phyloP scores from a whole-genome alignment of 257 asterid species.

The Ilex asprella region DNA sequence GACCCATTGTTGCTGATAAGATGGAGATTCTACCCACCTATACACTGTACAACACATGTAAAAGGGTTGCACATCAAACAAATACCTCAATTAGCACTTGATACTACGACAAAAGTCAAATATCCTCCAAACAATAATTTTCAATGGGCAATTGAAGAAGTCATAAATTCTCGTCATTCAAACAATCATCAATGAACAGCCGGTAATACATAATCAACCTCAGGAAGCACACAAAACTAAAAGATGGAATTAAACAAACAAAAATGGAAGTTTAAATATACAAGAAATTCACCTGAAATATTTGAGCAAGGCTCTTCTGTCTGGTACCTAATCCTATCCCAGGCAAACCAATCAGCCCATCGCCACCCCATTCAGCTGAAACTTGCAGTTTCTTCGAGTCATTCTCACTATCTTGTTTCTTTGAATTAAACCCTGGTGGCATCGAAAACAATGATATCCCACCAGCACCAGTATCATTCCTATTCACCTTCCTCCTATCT shows the following conservation, averaged over 20 bases:
- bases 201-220: background rate
- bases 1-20: too few relatives aligned
- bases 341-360: constrained; percentile 92
- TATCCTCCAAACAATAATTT: too few relatives aligned
- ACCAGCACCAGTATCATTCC: constrained; percentile 48
- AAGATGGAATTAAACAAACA: constrained; percentile 1
- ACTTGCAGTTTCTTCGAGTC: constrained; percentile 48
- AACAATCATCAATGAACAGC: background rate
- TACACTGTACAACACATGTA: too few relatives aligned
- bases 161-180: background rate
- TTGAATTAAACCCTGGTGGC: constrained; percentile 66
- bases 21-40: too few relatives aligned
- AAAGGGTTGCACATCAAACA: too few relatives aligned
- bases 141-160: too few relatives aligned
- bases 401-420: constrained; percentile 46
- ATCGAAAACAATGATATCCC: constrained; percentile 57
- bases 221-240: background rate
- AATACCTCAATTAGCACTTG: too few relatives aligned
- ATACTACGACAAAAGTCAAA: too few relatives aligned
- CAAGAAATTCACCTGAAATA: constrained; percentile 59
- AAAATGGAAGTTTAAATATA: constrained; percentile 1
- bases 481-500: constrained; percentile 80
- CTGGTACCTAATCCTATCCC: constrained; percentile 71
- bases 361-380: constrained; percentile 77
- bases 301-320: constrained; percentile 78